A percentile compares a stretch with the other conserved stretches of the same genome.
Conservation (phyloP, 1,284 basidiomycete genomes). For the Sporisorium scitamineum region DNA sequence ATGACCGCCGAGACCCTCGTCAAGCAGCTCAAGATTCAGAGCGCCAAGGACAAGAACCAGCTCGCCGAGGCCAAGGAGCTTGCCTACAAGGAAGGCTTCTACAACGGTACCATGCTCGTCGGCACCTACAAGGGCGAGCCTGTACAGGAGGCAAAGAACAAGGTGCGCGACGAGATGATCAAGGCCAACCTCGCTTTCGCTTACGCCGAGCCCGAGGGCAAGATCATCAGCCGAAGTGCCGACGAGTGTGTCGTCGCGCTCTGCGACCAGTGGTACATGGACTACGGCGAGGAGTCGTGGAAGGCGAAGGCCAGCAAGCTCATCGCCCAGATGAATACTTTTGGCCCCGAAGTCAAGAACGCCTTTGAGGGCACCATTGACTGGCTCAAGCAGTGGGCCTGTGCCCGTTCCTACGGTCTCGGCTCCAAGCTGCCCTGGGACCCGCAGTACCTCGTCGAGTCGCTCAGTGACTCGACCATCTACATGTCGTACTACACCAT, state of each 20-base stretch:
- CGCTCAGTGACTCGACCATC: constrained; percentile 95
- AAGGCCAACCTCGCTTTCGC: constrained; percentile 81
- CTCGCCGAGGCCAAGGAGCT: constrained; percentile 97
- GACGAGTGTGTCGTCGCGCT: constrained; percentile 98
- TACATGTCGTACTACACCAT: constrained; percentile 99
- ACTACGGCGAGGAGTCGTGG: constrained; percentile 94
- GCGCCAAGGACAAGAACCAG: constrained; percentile 85
- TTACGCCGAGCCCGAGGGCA: constrained; percentile 95
- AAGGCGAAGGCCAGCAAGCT: constrained; percentile 86
- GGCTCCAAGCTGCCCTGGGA: constrained; percentile 98
- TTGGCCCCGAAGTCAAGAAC: constrained; percentile 87
- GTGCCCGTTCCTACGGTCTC: constrained; percentile 94
- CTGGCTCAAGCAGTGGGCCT: constrained; percentile 99
- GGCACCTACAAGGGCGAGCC: constrained; percentile 88
- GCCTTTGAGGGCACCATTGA: constrained; percentile 90
- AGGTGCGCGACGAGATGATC: constrained; percentile 88
- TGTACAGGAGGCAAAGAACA: constrained; percentile 90
- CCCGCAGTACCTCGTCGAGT: constrained; percentile 94
- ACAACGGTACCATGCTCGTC: constrained; percentile 87
- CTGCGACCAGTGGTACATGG: constrained; percentile 99
- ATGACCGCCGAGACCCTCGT: constrained; percentile 89
- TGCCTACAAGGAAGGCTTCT: constrained; percentile 98
- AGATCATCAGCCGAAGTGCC: constrained; percentile 87
- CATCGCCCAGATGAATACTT: constrained; percentile 88
- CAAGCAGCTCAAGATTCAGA: constrained; percentile 92